Evolutionary conservation across 2,329 filamentous ascomycete species (phyloP), one percentile per base, ranked within the genome.

Genomic region (Xylaria sp.): DNA sequence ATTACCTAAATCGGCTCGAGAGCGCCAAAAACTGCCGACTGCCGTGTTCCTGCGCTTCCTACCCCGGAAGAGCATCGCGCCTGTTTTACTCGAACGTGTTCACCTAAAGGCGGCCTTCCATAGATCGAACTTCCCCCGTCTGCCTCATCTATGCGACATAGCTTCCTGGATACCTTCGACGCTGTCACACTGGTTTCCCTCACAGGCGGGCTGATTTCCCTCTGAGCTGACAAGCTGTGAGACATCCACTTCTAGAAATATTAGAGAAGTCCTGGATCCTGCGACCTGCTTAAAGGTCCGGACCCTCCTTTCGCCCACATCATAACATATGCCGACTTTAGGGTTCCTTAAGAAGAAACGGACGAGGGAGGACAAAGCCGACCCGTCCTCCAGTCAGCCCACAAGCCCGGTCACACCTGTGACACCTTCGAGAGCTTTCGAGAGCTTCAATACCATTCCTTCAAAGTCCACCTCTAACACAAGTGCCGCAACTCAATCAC

Each of bases 341-440:
- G 93, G 93, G 82, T 94, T 97, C 80, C 89, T 98, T 80, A 97
- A 97, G 89, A 98, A 97, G 89, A 97, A 97, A 88, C 91, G 94
- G 89, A 97, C 94, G 84, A 97, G 94, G 89, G 94, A 97, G 85
- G 92, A 90, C 79, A 88, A 90, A 79, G 86, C 88, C 79, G 90
- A 93, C 80, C 87, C 90, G 77, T 85, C 89, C 77, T 85, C 86
- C 73, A 91, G 87, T 78, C 87, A 91, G 79, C 86, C 88, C 74
- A 86, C 85, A 72, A 90, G 88, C 76, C 87, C 88, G 68, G 83
- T 89, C 75, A 90, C 89, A 68, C 86, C 88, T 68, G 85, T 85
- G 70, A 83, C 83, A 67, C 86, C 88, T 70, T 86, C 86, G 70
- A 86, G 82, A 80, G 82, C 81, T 68, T 87, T 86, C 79, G 83